Conservation (phyloP, 164 flowering plant genomes). For the grape (Vitis vinifera) region ASM3070453v1 NC_081811.1:3846001-3846500, state of each 20-base stretch:
- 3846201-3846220: slow-evolving; percentile 57
- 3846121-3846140: slow-evolving; percentile 52
- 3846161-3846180: slow-evolving; percentile 51
- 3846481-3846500: slow-evolving; percentile 76
- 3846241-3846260: slow-evolving; percentile 80
- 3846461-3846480: slow-evolving; percentile 68
- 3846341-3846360: slow-evolving; percentile 82
- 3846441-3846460: slow-evolving; percentile 65
- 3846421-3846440: slow-evolving; percentile 54
- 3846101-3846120: slow-evolving; percentile 57
- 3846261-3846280: slow-evolving; percentile 68
- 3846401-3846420: slow-evolving; percentile 69
- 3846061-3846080: slow-evolving; percentile 61
- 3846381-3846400: slow-evolving; percentile 67
- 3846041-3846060: slow-evolving; percentile 75
- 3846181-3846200: slow-evolving; percentile 48
- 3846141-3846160: slow-evolving; percentile 54
- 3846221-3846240: slow-evolving; percentile 42
- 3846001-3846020: slow-evolving; percentile 68
- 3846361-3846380: slow-evolving; percentile 81
- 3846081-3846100: slow-evolving; percentile 41
- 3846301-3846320: slow-evolving; percentile 71
- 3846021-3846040: slow-evolving; percentile 63
- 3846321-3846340: slow-evolving; percentile 68
- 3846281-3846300: slow-evolving; percentile 70